Evolutionary conservation across 2,329 filamentous ascomycete species (phyloP).

Genomic region (Colletotrichum destructivum): DNA sequence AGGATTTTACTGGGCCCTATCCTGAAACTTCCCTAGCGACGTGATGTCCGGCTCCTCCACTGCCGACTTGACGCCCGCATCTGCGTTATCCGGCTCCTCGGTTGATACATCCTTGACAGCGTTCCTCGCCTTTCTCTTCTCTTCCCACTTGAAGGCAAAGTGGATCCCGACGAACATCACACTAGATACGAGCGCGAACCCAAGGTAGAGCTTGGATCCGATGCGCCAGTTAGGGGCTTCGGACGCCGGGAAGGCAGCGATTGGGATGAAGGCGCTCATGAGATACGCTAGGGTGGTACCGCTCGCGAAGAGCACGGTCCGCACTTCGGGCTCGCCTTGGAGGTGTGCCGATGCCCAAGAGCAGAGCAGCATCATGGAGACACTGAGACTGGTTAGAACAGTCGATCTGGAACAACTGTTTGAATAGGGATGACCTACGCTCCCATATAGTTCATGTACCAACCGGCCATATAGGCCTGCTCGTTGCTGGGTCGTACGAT

Average conservation of each 20-base stretch:
- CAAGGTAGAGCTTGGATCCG: slow-evolving; percentile 23
- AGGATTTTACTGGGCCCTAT: background rate
- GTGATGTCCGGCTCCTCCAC: background rate
- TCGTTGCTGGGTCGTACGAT: slow-evolving; percentile 29
- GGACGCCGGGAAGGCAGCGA: slow-evolving; percentile 24
- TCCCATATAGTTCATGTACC: slow-evolving; percentile 39
- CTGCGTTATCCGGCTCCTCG: slow-evolving; percentile 25
- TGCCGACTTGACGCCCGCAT: slow-evolving; percentile 8
- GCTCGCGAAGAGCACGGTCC: slow-evolving; percentile 36
- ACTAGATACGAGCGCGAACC: slow-evolving; percentile 20
- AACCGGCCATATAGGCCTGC: slow-evolving; percentile 33
- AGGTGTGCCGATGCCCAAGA: slow-evolving; percentile 25
- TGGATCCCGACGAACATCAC: slow-evolving; percentile 28
- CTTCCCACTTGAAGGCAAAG: slow-evolving; percentile 31
- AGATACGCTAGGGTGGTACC: slow-evolving; percentile 25
- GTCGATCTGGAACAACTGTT: fast-evolving
- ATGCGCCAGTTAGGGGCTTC: slow-evolving; percentile 31
- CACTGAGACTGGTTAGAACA: slow-evolving; percentile 6
- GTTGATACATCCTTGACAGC: slow-evolving; percentile 16
- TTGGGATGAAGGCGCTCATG: slow-evolving; percentile 37
- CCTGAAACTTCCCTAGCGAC: slow-evolving; percentile 1
- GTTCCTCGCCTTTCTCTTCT: slow-evolving; percentile 26
- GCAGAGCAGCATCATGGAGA: slow-evolving; percentile 33
- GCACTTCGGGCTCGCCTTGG: slow-evolving; percentile 32
- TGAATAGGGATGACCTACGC: slow-evolving; percentile 1